Evolutionary conservation across 768 basidiomycete genomes (phyloP).

Genomic region (Amanita thiersii): DNA sequence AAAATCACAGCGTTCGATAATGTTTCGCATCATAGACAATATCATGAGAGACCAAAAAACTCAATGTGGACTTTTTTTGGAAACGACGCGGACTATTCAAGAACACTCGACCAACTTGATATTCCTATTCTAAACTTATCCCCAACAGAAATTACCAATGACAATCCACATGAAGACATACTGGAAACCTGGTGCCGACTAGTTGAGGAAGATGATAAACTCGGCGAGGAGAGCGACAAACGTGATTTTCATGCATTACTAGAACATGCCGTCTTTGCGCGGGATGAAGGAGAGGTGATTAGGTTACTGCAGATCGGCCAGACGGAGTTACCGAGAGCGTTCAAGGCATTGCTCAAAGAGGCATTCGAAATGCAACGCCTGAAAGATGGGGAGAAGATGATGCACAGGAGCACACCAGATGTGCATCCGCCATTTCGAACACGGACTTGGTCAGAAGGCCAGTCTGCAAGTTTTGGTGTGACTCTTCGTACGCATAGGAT

Average conservation of each 20-base stretch:
- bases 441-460: neutral
- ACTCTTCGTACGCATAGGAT: slow-evolving; percentile 25
- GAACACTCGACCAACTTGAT: slow-evolving; percentile 1
- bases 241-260: slow-evolving; percentile 47
- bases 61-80: slow-evolving; percentile 19
- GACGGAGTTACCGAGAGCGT: slow-evolving; percentile 66
- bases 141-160: slow-evolving; percentile 15
- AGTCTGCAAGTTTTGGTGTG: slow-evolving; percentile 1
- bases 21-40: slow-evolving; percentile 5
- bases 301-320: slow-evolving; percentile 46
- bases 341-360: slow-evolving; percentile 60
- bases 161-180: neutral
- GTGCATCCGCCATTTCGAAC: neutral
- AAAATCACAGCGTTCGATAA: slow-evolving; percentile 1
- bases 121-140: neutral
- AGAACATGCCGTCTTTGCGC: slow-evolving; percentile 40
- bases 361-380: slow-evolving; percentile 35
- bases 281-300: slow-evolving; percentile 53
- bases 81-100: slow-evolving; percentile 22
- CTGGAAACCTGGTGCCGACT: slow-evolving; percentile 8
- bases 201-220: slow-evolving; percentile 15
- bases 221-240: slow-evolving; percentile 43
- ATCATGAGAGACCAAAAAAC: neutral
- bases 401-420: neutral
- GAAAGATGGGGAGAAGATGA: neutral